Percentiles rank a stretch among this genome's conserved stretches.
These are phyloP conservation scores for Colletotrichum tropicicola DNA, from an alignment of 2,329 filamentous ascomycete genomes.

Conservation along the genomic window DNA sequence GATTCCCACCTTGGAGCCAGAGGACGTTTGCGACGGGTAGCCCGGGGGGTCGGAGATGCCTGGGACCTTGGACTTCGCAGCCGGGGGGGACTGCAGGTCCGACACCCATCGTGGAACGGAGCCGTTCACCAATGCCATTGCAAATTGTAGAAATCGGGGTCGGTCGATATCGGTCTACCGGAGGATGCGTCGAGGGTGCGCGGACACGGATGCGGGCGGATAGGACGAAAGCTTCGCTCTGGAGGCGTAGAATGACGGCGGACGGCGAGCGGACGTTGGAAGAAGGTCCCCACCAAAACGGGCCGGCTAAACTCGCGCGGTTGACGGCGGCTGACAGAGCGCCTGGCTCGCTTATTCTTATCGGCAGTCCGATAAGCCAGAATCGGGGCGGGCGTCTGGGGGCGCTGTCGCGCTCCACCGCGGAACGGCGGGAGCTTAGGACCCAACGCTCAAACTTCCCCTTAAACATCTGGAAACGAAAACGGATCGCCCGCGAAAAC, in stretches of 20 bases:
- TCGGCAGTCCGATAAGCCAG: constrained; percentile 22
- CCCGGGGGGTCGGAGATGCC: constrained; percentile 87
- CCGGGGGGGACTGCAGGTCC: constrained; percentile 77
- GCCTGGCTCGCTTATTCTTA: constrained; percentile 22
- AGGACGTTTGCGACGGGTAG: constrained; percentile 67
- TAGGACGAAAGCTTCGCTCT: neutral
- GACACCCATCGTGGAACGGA: constrained; percentile 80
- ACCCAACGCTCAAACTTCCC: constrained; percentile 21
- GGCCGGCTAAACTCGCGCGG: constrained; percentile 8
- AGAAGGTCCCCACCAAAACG: neutral
- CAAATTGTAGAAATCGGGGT: neutral
- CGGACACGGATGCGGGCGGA: neutral
- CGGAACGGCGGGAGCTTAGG: constrained; percentile 25
- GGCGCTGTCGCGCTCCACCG: constrained; percentile 18
- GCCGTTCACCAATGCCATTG: constrained; percentile 35
- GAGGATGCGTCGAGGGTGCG: neutral
- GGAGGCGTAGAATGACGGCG: neutral
- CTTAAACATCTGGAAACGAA: constrained; percentile 21
- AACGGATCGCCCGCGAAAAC: constrained; percentile 14
- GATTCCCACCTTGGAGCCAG: constrained; percentile 64
- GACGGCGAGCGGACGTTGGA: constrained; percentile 15
- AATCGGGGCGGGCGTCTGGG: constrained; percentile 1
- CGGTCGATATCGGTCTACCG: neutral
- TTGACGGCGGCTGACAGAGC: constrained; percentile 1
- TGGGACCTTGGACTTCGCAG: constrained; percentile 70